Evolutionary conservation across 805 yeast genomes (phyloP).

Genomic region (Nakazawaea wyomingensis): DNA sequence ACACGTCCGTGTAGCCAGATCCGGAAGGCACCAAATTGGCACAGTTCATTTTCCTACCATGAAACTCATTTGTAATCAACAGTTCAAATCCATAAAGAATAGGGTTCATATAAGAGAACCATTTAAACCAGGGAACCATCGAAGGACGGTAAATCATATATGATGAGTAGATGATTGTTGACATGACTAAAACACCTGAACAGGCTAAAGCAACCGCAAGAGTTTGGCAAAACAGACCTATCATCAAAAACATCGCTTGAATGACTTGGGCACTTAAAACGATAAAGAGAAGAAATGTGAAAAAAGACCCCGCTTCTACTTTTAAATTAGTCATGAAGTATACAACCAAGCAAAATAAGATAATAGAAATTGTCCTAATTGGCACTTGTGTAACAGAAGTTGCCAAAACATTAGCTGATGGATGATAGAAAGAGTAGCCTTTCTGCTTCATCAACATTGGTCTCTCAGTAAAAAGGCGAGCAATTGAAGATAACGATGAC

Average conservation of each 20-base stretch:
- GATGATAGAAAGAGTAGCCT: slow-evolving; percentile 56
- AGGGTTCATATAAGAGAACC: slow-evolving; percentile 49
- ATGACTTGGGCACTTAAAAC: slow-evolving; percentile 39
- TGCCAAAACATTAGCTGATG: slow-evolving; percentile 60
- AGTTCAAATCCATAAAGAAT: slow-evolving; percentile 46
- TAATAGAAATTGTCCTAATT: slow-evolving; percentile 43
- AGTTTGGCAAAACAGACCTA: slow-evolving; percentile 46
- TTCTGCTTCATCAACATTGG: slow-evolving; percentile 62
- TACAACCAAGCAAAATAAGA: slow-evolving; percentile 39
- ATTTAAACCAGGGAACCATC: slow-evolving; percentile 61
- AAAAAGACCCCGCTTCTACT: slow-evolving; percentile 50
- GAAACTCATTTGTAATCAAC: slow-evolving; percentile 53
- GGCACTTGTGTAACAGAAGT: slow-evolving; percentile 54
- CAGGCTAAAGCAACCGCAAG: slow-evolving; percentile 53
- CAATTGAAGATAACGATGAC: slow-evolving; percentile 57
- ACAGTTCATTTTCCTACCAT: slow-evolving; percentile 48
- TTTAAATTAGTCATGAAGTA: slow-evolving; percentile 52
- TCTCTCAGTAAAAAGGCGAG: slow-evolving; percentile 53
- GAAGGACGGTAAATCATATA: slow-evolving; percentile 53
- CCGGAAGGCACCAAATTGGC: slow-evolving; percentile 48
- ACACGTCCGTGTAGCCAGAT: slow-evolving; percentile 41
- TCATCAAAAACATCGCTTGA: slow-evolving; percentile 46
- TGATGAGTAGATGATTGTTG: slow-evolving; percentile 54
- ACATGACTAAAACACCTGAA: slow-evolving; percentile 49
- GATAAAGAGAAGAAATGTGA: slow-evolving; percentile 41